phyloP scores from a whole-genome alignment of 257 asterid genomes.

The Rehmannia glutinosa region DNA sequence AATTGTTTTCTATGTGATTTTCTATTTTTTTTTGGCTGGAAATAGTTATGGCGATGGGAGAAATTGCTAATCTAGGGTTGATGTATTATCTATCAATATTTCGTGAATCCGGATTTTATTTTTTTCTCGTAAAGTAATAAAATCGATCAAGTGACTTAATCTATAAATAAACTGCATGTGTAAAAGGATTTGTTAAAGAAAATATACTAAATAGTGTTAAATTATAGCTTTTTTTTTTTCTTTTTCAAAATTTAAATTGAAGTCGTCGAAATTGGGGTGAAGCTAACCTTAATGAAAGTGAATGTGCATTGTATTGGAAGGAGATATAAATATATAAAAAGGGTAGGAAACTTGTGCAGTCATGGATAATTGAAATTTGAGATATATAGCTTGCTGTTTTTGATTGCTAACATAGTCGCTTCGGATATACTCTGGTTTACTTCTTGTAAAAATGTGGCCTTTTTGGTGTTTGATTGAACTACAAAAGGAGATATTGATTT shows the following conservation, averaged over 20 bases:
- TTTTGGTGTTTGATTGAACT: background rate
- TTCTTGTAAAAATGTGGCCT: background rate
- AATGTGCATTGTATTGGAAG: too few relatives aligned
- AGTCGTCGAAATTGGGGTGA: too few relatives aligned
- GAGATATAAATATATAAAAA: too few relatives aligned
- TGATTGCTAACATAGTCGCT: background rate
- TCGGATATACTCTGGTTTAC: background rate
- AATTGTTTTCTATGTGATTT: background rate
- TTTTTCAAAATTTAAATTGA: too few relatives aligned
- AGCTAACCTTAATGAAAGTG: too few relatives aligned
- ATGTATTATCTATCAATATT: background rate
- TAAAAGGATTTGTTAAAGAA: too few relatives aligned
- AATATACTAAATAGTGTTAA: background rate
- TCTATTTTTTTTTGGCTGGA: background rate
- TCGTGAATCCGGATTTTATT: too few relatives aligned
- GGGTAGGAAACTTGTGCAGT: too few relatives aligned
- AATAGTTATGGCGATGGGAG: background rate
- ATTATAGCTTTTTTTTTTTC: background rate
- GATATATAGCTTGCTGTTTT: background rate
- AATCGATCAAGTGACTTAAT: too few relatives aligned
- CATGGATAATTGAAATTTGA: too few relatives aligned
- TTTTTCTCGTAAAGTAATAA: too few relatives aligned
- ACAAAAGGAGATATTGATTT: background rate
- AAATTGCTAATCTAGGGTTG: constrained; percentile 2
- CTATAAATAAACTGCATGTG: background rate